Evolutionary conservation across 169 alveolate species (phyloP), one percentile per base, ranked within the genome.

Genomic region (Sarcocystis neurona): DNA sequence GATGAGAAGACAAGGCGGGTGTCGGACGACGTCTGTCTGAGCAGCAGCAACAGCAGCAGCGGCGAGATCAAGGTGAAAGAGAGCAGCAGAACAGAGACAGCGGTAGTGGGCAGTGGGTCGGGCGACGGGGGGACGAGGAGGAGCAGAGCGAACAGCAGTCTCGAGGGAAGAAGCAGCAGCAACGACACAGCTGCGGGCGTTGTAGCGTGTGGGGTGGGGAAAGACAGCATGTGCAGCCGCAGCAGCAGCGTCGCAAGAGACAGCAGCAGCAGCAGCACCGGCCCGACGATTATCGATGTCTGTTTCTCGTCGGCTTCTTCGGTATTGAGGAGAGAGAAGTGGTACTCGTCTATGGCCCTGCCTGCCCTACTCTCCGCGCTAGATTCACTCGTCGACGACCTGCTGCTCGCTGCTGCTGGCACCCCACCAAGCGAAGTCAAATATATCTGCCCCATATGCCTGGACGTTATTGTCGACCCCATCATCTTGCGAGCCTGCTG

Each of bases 401-500:
- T 53, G 41, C 82, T 88, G 66, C 79, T 44, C 47, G 74, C 43
- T 53, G 82, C 77, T 18, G 47, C 92, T 0, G 70, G 85, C 44
- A 30, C 30, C n/a, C 82, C 92, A 5, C 88, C 88, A 32, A 32
- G 47, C 46, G 41, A 20, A 5, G 92, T 77, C 30, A 41, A 68
- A 12, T 72, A 88, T 43, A 68, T 56, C 1, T 88, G 92, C 46
- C 92, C 92, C 15, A 88, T 88, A 34, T 88, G 92, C 32, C 80
- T 88, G 27, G 92, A 88, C 66, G 70, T 88, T 2, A 50, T 88
- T 32, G 92, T 74, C 30, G 88, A 88, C 53, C 92, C 92, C 41
- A 88, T 88, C 30, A 88, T 75, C 37, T 66, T 88, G 1, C n/a
- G 92, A 10, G 92, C 87, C 12, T 88, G 92, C 80, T 88, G 87